phyloP scores from a whole-genome alignment of 2,329 filamentous ascomycete genomes.

The Cryphonectria carpinicola region DNA sequence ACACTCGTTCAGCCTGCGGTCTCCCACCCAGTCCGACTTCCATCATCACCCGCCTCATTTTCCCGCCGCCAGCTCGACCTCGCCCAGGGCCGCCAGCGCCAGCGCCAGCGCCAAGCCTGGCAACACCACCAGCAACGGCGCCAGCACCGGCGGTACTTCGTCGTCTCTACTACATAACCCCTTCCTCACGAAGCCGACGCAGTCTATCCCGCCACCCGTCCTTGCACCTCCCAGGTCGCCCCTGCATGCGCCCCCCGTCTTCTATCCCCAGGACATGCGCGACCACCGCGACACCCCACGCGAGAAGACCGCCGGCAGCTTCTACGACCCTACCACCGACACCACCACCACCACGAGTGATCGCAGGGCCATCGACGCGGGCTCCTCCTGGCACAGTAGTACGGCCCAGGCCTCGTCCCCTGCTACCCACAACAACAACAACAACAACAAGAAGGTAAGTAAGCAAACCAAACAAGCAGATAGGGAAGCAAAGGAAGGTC shows the following conservation, averaged over 20 bases:
- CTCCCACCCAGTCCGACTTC: slow-evolving; percentile 51
- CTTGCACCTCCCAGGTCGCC: slow-evolving; percentile 44
- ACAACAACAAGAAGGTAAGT: slow-evolving; percentile 49
- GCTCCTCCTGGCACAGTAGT: slow-evolving; percentile 52
- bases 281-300: slow-evolving; percentile 37
- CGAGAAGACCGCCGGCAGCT: slow-evolving; percentile 49
- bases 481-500: slow-evolving; percentile 45
- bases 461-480: neutral
- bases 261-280: slow-evolving; percentile 42
- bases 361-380: slow-evolving; percentile 49
- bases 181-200: slow-evolving; percentile 24
- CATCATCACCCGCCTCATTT: slow-evolving; percentile 35
- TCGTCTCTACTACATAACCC: slow-evolving; percentile 31
- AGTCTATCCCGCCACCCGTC: slow-evolving; percentile 25
- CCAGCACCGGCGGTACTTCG: slow-evolving; percentile 31
- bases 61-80: slow-evolving; percentile 36
- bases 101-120: slow-evolving; percentile 32
- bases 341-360: slow-evolving; percentile 49
- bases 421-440: slow-evolving; percentile 37
- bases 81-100: slow-evolving; percentile 32
- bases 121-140: slow-evolving; percentile 36
- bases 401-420: slow-evolving; percentile 37
- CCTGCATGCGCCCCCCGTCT: slow-evolving; percentile 48
- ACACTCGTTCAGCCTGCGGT: slow-evolving; percentile 54
- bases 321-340: slow-evolving; percentile 60